Conservation (phyloP, 1,284 basidiomycete species). For the Schizophyllum amplum region DNA sequence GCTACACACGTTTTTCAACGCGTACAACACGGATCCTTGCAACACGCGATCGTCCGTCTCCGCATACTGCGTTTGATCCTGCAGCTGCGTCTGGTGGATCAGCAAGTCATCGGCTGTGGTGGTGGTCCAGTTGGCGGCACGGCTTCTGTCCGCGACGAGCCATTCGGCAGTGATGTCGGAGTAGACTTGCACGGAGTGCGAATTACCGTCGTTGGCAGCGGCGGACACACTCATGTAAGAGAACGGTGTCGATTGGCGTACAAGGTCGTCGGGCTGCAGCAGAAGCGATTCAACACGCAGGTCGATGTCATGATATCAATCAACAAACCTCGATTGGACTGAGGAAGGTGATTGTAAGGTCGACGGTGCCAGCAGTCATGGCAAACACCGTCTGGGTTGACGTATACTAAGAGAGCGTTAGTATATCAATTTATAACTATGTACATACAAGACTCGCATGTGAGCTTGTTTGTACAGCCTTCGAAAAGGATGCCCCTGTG, state of each 20-base stretch:
- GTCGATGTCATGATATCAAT: background rate
- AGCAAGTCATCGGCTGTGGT: conserved; percentile 30
- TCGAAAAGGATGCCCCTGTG: conserved; percentile 29
- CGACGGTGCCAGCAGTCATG: conserved; percentile 54
- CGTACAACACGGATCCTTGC: conserved; percentile 41
- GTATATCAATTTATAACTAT: background rate
- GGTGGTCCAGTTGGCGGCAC: conserved; percentile 47
- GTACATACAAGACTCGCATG: conserved; percentile 24
- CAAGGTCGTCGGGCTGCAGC: conserved; percentile 40
- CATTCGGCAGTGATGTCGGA: conserved; percentile 64
- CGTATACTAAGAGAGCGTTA: conserved; percentile 1
- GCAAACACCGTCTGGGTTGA: conserved; percentile 48
- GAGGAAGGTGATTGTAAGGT: conserved; percentile 51
- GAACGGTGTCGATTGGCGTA: conserved; percentile 54
- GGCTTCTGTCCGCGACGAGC: conserved; percentile 50
- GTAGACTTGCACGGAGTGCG: conserved; percentile 55
- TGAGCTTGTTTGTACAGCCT: conserved; percentile 51
- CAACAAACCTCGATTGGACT: conserved; percentile 50
- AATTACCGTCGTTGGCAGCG: conserved; percentile 42
- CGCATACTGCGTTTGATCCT: conserved; percentile 34
- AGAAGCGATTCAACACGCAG: background rate
- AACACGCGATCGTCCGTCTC: conserved; percentile 40
- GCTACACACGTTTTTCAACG: background rate
- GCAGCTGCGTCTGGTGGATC: conserved; percentile 51
- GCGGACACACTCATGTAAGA: conserved; percentile 51